Conservation (phyloP, 306 rosid species). For the Sechiopsis laciniata region DNA sequence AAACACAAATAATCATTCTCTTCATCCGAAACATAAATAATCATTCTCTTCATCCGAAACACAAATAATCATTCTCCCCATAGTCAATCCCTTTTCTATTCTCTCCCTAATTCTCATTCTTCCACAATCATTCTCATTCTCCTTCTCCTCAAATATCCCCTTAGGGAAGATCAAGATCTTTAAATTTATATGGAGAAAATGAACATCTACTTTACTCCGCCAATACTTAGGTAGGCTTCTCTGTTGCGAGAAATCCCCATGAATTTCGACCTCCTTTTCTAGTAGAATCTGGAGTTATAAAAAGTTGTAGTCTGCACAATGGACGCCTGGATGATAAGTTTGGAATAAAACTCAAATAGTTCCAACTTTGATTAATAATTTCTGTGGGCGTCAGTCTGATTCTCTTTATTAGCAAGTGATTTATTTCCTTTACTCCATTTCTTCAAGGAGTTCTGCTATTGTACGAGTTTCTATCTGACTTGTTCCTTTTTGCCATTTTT, state of each 20-base stretch:
- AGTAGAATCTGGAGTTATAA: neutral
- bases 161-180: neutral
- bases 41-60: too few species aligned
- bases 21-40: too few species aligned
- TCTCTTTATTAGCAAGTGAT: neutral
- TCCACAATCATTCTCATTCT: too few species aligned
- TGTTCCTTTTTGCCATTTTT: conserved; percentile 13
- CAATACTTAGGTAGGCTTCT: neutral
- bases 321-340: neutral
- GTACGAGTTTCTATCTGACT: neutral
- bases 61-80: too few species aligned
- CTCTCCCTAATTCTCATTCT: too few species aligned
- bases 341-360: neutral
- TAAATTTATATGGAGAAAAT: neutral
- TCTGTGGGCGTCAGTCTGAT: neutral
- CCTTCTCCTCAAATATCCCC: too few species aligned
- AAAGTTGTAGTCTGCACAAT: neutral
- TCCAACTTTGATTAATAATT: neutral
- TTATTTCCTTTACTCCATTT: neutral
- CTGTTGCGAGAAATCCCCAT: neutral
- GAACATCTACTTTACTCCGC: neutral
- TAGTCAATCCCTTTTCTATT: too few species aligned
- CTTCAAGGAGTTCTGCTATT: neutral
- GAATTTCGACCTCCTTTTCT: neutral
- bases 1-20: too few species aligned